These are phyloP conservation scores for Stentor roeselii DNA, from an alignment of 73 alveolate genomes.

Conservation along the genomic window DNA sequence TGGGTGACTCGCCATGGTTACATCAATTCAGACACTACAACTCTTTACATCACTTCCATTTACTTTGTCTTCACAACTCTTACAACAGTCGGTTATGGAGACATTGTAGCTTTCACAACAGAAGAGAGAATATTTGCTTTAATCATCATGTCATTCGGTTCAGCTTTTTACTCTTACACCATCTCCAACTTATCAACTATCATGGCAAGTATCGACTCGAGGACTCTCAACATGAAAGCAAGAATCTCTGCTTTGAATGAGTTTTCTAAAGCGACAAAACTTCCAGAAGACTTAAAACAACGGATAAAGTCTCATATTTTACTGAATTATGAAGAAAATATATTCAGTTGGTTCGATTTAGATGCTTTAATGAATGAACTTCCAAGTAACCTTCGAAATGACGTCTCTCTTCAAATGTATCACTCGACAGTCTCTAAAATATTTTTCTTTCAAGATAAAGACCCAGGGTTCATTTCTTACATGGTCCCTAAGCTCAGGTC, in stretches of 20 bases:
- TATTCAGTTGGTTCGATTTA: slow-evolving; percentile 8
- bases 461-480: slow-evolving; percentile 23
- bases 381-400: slow-evolving; percentile 28
- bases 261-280: slow-evolving; percentile 31
- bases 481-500: slow-evolving; percentile 30
- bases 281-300: slow-evolving; percentile 24
- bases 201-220: slow-evolving; percentile 30
- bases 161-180: slow-evolving; percentile 66
- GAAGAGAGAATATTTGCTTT: neutral
- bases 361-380: slow-evolving; percentile 29
- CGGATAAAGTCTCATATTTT: slow-evolving; percentile 4
- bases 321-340: slow-evolving; percentile 18
- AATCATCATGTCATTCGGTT: slow-evolving; percentile 24
- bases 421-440: slow-evolving; percentile 10
- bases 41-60: slow-evolving; percentile 24
- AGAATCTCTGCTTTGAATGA: slow-evolving; percentile 27
- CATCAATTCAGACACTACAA: slow-evolving; percentile 7
- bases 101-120: slow-evolving; percentile 25
- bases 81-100: slow-evolving; percentile 40
- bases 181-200: slow-evolving; percentile 60
- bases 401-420: slow-evolving; percentile 32
- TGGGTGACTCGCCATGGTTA: slow-evolving; percentile 34
- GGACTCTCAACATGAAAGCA: neutral
- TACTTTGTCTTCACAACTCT: slow-evolving; percentile 26
- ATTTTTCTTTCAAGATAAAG: slow-evolving; percentile 31